Evolutionary conservation across 306 rosid species (phyloP).

Genomic region (Elaeagnus macrophylla): DNA sequence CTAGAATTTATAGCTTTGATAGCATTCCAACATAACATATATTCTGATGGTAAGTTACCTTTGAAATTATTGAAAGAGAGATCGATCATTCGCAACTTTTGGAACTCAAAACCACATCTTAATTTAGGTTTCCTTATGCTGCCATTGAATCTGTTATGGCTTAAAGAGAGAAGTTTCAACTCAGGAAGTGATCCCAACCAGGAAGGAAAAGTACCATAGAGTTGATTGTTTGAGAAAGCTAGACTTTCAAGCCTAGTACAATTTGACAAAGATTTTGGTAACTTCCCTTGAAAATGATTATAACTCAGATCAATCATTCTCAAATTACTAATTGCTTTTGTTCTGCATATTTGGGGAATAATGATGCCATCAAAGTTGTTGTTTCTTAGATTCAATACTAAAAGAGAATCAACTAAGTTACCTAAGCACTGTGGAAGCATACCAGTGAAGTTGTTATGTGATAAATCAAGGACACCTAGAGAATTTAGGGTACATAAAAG

Average conservation of each 20-base stretch:
- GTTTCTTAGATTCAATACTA: not conserved
- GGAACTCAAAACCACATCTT: not conserved
- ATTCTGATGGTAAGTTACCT: not conserved
- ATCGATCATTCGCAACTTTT: constrained; percentile 8
- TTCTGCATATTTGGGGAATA: not conserved
- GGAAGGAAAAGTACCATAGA: constrained; percentile 20
- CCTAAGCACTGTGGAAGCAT: not conserved
- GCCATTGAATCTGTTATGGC: constrained; percentile 13
- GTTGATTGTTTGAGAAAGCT: constrained; percentile 3
- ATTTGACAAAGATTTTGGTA: not conserved
- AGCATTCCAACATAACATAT: not conserved
- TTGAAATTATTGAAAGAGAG: constrained; percentile 5
- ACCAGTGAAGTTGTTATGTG: not conserved
- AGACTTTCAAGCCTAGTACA: not conserved
- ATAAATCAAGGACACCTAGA: not conserved
- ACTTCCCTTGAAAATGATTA: constrained; percentile 4
- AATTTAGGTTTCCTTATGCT: not conserved
- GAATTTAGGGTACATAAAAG: not conserved
- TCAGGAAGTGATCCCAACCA: constrained; percentile 22
- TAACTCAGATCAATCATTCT: constrained; percentile 6
- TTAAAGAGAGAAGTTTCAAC: constrained; percentile 4
- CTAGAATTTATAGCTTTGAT: not conserved
- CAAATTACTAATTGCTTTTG: not conserved
- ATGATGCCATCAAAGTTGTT: not conserved
- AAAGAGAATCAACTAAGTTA: not conserved